A percentile compares a stretch with the other conserved stretches of the same genome.
Conservation (phyloP, 2,329 filamentous ascomycete species). For the Huntiella moniliformis region DNA sequence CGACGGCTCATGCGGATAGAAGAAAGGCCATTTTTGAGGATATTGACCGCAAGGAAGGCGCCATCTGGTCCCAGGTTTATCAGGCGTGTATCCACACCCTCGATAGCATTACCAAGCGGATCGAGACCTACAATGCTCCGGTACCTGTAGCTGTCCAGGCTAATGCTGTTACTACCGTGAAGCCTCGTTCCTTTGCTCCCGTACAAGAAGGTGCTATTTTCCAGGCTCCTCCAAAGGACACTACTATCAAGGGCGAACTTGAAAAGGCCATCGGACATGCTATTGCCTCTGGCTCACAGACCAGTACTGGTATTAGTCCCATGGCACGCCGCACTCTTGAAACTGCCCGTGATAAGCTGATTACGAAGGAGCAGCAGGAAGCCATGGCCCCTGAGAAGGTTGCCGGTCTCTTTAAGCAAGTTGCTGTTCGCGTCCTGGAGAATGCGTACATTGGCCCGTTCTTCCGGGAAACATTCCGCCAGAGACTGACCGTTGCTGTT, state of each 20-base stretch:
- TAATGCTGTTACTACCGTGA: conserved; percentile 13
- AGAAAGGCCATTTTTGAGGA: conserved; percentile 72
- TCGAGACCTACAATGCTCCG: conserved; percentile 34
- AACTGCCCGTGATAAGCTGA: conserved; percentile 28
- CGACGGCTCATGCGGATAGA: conserved; percentile 52
- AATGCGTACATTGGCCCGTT: conserved; percentile 40
- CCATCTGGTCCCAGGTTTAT: conserved; percentile 67
- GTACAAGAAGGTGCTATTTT: conserved; percentile 28
- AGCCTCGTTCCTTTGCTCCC: conserved; percentile 22
- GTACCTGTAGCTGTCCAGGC: conserved; percentile 16
- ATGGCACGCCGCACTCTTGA: conserved; percentile 30
- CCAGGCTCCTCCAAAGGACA: conserved; percentile 20
- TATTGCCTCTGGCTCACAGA: conserved; percentile 27
- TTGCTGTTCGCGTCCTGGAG: conserved; percentile 27
- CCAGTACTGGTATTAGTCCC: conserved; percentile 30
- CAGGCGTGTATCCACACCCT: conserved; percentile 50
- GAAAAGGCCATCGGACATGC: conserved; percentile 28
- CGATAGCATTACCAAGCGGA: conserved; percentile 44
- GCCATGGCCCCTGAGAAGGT: conserved; percentile 31
- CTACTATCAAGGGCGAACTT: conserved; percentile 24
- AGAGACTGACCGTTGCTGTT: conserved; percentile 46
- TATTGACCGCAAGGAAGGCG: conserved; percentile 61
- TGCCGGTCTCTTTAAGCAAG: conserved; percentile 27
- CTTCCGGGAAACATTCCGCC: conserved; percentile 52
- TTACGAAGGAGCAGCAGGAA: conserved; percentile 36